Percentiles rank a stretch among this genome's conserved stretches.
Evolutionary conservation across 2,329 filamentous ascomycete species (phyloP).

Genomic region (Chaetomiaceae sp.): DNA sequence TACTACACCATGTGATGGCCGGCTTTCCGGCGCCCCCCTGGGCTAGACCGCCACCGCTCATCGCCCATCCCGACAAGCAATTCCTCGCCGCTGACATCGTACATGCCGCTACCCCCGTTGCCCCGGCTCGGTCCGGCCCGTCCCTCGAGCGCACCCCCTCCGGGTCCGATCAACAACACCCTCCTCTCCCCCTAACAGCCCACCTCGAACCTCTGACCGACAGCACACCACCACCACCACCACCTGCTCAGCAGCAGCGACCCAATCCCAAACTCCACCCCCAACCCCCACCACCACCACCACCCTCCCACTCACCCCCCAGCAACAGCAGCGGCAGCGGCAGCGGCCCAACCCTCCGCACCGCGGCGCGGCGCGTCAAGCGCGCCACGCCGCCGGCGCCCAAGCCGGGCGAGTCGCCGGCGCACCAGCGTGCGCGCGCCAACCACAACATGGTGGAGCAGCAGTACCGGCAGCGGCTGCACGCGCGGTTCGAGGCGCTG

Average conservation of each 20-base stretch:
- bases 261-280: no score
- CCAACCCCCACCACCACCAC: neutral
- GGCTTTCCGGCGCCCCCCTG: neutral
- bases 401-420: constrained; percentile 19
- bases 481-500: constrained; percentile 18
- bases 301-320: neutral
- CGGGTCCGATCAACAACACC: no score
- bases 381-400: neutral
- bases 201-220: no score
- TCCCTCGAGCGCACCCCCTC: no score
- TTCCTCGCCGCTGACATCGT: neutral
- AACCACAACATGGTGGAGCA: constrained; percentile 23
- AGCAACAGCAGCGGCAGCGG: no score
- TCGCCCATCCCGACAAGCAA: neutral
- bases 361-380: constrained; percentile 16
- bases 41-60: neutral
- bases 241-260: no score
- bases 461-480: constrained; percentile 22
- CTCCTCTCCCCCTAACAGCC: no score
- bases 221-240: no score
- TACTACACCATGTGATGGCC: neutral
- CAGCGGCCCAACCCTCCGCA: constrained; percentile 13
- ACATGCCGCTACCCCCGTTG: neutral
- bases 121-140: no score
- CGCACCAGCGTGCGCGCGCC: constrained; percentile 15